phyloP scores from a whole-genome alignment of 1,284 basidiomycete genomes.

The Apiotrichum sp. region DNA sequence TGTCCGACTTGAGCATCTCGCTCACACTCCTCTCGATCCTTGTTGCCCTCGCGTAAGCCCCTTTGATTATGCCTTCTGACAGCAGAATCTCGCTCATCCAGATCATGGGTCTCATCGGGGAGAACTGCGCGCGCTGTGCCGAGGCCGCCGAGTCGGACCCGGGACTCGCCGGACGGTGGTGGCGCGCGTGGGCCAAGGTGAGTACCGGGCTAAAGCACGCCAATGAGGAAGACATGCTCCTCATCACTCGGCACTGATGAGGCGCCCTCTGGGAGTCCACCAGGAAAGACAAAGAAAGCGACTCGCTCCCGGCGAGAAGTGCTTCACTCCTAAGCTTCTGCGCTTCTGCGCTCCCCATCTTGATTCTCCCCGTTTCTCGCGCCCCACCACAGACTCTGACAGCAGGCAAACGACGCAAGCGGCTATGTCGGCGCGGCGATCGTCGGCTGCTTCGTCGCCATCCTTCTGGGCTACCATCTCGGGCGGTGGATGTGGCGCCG shows the following conservation, averaged over 20 bases:
- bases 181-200: conserved; percentile 69
- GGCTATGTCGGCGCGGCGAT: conserved; percentile 80
- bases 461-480: conserved; percentile 29
- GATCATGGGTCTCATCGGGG: conserved; percentile 76
- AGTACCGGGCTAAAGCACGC: conserved; percentile 16
- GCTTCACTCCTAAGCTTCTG: no score
- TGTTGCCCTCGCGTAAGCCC: conserved; percentile 63
- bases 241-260: no score
- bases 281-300: no score
- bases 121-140: conserved; percentile 60
- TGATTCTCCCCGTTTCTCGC: no score
- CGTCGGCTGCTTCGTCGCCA: conserved; percentile 59
- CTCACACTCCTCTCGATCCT: conserved; percentile 75
- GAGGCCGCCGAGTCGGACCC: conserved; percentile 62
- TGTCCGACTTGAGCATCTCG: conserved; percentile 70
- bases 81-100: conserved; percentile 70
- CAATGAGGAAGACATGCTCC: no score
- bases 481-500: conserved; percentile 20
- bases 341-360: no score
- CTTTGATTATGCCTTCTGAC: not conserved
- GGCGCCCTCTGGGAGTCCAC: no score
- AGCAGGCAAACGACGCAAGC: conserved; percentile 66
- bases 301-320: no score
- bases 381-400: not conserved
- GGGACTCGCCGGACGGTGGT: conserved; percentile 73